phyloP scores from a whole-genome alignment of 345 rosid genomes.

The Salix udensis region DNA sequence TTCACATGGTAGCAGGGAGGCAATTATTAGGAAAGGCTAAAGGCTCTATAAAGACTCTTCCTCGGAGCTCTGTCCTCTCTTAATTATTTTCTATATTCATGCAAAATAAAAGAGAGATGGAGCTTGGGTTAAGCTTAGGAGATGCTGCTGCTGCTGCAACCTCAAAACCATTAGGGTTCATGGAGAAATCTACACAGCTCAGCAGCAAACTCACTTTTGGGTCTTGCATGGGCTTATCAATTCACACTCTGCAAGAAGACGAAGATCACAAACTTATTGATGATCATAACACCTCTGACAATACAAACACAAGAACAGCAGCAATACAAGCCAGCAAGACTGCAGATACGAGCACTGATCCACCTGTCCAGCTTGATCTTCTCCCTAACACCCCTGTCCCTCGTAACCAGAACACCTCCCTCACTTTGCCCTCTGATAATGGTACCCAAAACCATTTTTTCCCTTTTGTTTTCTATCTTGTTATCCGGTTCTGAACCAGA shows the following conservation, averaged over 20 bases:
- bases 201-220: slow-evolving; percentile 42
- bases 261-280: not conserved
- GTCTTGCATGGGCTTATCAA: slow-evolving; percentile 57
- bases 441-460: slow-evolving; percentile 44
- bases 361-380: slow-evolving; percentile 67
- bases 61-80: not conserved
- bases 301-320: slow-evolving; percentile 3
- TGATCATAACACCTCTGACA: not conserved
- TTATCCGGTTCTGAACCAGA: slow-evolving; percentile 5
- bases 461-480: slow-evolving; percentile 1
- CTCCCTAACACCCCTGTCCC: slow-evolving; percentile 57
- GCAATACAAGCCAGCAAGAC: slow-evolving; percentile 10
- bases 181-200: slow-evolving; percentile 45
- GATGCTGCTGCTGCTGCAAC: slow-evolving; percentile 29
- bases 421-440: not conserved
- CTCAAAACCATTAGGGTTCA: slow-evolving; percentile 57
- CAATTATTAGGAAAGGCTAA: not conserved
- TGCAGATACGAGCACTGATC: slow-evolving; percentile 23
- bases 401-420: slow-evolving; percentile 19
- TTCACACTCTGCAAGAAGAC: not conserved
- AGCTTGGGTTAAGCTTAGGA: slow-evolving; percentile 86
- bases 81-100: not conserved
- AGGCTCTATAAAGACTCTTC: not conserved
- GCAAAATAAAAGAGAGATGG: slow-evolving; percentile 40
- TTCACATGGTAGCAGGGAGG: too few relatives aligned